A percentile compares a stretch with the other conserved stretches of the same genome.
These are phyloP conservation scores for Scheffersomyces illinoinensis DNA, from an alignment of 1,139 yeast genomes.

Conservation along the genomic window DNA sequence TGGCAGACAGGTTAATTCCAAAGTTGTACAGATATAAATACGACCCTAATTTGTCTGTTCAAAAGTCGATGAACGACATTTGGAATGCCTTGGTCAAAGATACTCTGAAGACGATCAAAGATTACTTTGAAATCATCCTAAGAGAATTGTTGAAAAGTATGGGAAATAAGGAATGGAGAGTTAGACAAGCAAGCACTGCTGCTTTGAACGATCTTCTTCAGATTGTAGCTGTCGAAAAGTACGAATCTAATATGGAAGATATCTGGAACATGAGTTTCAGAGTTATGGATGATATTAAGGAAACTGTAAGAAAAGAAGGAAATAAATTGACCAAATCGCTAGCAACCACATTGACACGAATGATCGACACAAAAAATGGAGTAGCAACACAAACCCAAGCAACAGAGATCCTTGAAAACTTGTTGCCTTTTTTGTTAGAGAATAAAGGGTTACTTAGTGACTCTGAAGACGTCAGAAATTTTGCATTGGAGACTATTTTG, in stretches of 20 bases:
- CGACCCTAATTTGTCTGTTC: conserved; percentile 79
- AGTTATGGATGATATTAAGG: conserved; percentile 91
- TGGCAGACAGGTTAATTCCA: conserved; percentile 70
- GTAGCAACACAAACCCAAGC: conserved; percentile 43
- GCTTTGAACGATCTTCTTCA: conserved; percentile 75
- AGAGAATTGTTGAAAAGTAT: conserved; percentile 67
- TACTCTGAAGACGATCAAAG: conserved; percentile 53
- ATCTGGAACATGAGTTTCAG: conserved; percentile 91
- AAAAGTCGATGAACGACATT: conserved; percentile 82
- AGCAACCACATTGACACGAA: conserved; percentile 62
- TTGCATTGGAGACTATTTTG: conserved; percentile 73
- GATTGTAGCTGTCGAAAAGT: conserved; percentile 53
- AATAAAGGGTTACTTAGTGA: conserved; percentile 78
- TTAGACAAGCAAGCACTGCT: conserved; percentile 81
- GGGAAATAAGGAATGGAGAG: conserved; percentile 90
- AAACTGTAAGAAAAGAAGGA: conserved; percentile 87
- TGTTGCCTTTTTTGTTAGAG: conserved; percentile 82
- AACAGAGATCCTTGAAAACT: conserved; percentile 51
- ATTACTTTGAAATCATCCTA: conserved; percentile 59
- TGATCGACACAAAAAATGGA: conserved; percentile 42
- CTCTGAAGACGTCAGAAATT: conserved; percentile 79
- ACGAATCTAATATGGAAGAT: conserved; percentile 57
- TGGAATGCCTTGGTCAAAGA: conserved; percentile 77
- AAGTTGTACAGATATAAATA: conserved; percentile 80
- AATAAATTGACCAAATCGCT: conserved; percentile 64